Evolutionary conservation across 805 yeast species (phyloP).

Genomic region (Scheffersomyces lignosus): DNA sequence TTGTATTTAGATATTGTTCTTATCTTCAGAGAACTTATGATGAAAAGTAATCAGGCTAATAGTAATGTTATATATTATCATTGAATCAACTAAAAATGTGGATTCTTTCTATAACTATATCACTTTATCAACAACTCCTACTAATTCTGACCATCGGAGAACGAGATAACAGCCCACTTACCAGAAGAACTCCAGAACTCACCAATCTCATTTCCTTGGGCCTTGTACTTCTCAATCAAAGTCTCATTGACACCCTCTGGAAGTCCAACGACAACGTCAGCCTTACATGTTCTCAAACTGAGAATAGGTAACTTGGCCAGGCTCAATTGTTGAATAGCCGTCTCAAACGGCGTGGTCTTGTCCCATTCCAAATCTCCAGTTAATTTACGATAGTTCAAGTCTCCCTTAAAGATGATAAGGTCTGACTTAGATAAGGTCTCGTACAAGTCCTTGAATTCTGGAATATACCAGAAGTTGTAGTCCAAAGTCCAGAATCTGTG

Average conservation of each 20-base stretch:
- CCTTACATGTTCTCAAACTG: conserved; percentile 90
- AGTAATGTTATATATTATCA: too few relatives aligned
- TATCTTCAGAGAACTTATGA: too few relatives aligned
- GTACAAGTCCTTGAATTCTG: conserved; percentile 63
- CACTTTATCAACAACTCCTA: too few relatives aligned
- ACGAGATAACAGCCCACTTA: conserved; percentile 89
- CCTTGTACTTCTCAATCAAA: conserved; percentile 60
- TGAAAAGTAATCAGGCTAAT: too few relatives aligned
- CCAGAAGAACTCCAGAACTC: conserved; percentile 87
- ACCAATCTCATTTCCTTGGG: conserved; percentile 59
- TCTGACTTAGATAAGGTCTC: conserved; percentile 61
- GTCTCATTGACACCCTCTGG: conserved; percentile 69
- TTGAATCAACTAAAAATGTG: too few relatives aligned
- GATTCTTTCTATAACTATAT: background rate
- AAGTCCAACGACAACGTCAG: conserved; percentile 91
- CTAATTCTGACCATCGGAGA: conserved; percentile 28
- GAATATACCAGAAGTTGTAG: conserved; percentile 72
- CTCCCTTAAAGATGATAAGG: conserved; percentile 88
- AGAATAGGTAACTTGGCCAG: conserved; percentile 61
- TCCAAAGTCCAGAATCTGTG: conserved; percentile 87
- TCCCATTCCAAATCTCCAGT: conserved; percentile 92
- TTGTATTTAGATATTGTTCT: too few relatives aligned
- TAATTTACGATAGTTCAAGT: conserved; percentile 89
- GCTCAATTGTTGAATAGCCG: conserved; percentile 71
- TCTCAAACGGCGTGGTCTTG: conserved; percentile 68